phyloP scores from a whole-genome alignment of 768 basidiomycete genomes.

The Rubroboletus satanas region DNA sequence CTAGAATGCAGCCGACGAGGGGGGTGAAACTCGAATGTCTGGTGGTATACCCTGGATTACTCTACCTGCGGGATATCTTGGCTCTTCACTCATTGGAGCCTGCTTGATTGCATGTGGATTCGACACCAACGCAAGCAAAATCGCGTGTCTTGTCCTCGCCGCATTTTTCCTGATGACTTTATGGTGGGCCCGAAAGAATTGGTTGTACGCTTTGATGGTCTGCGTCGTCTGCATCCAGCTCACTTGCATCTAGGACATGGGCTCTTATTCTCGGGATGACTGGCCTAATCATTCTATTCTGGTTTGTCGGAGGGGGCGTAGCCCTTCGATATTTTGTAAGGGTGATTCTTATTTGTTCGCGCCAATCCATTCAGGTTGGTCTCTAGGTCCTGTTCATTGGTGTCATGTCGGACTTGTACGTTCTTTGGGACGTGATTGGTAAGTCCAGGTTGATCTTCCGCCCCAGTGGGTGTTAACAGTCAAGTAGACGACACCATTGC shows the following conservation, averaged over 20 bases:
- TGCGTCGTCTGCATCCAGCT: neutral
- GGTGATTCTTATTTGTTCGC: neutral
- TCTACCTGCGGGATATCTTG: slow-evolving; percentile 82
- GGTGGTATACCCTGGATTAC: slow-evolving; percentile 82
- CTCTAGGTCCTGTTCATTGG: slow-evolving; percentile 75
- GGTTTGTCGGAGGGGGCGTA: slow-evolving; percentile 73
- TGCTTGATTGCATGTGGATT: slow-evolving; percentile 85
- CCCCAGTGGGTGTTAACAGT: neutral
- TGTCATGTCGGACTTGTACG: slow-evolving; percentile 84
- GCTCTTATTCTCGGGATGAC: slow-evolving; percentile 72
- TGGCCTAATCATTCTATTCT: slow-evolving; percentile 74
- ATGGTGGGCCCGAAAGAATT: slow-evolving; percentile 80
- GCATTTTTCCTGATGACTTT: slow-evolving; percentile 85
- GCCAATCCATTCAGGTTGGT: neutral
- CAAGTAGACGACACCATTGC: slow-evolving; percentile 74
- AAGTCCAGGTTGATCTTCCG: slow-evolving; percentile 14
- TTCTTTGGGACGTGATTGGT: slow-evolving; percentile 86
- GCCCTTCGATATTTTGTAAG: slow-evolving; percentile 76
- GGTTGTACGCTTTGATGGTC: slow-evolving; percentile 48
- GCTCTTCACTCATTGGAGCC: slow-evolving; percentile 84
- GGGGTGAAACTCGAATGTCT: slow-evolving; percentile 82
- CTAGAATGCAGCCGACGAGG: slow-evolving; percentile 66
- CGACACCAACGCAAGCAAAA: slow-evolving; percentile 83
- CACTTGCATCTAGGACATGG: slow-evolving; percentile 57
- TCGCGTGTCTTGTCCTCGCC: slow-evolving; percentile 75